Conservation (phyloP, 2,329 filamentous ascomycete species). For the Cordyceps pruinosa region DNA sequence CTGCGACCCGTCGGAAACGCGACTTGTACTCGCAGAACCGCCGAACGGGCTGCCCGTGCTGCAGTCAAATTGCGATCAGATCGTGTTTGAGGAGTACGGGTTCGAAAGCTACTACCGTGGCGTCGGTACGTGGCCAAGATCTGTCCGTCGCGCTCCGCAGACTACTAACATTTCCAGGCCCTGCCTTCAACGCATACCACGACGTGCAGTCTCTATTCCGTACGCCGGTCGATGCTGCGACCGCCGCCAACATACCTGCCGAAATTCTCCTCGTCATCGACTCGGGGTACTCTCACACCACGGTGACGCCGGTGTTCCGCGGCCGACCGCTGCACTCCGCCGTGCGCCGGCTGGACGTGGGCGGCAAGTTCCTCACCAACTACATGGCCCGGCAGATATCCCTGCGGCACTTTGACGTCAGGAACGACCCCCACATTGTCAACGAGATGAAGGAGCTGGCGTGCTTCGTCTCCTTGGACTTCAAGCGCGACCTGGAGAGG, state of each 20-base stretch:
- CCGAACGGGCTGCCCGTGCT: slow-evolving; percentile 74
- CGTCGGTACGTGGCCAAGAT: slow-evolving; percentile 42
- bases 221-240: slow-evolving; percentile 43
- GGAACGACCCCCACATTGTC: slow-evolving; percentile 86
- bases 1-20: slow-evolving; percentile 75
- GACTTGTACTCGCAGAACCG: slow-evolving; percentile 77
- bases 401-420: slow-evolving; percentile 88
- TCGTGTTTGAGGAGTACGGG: slow-evolving; percentile 95
- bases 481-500: slow-evolving; percentile 68
- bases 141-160: not conserved
- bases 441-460: slow-evolving; percentile 92
- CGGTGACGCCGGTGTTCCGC: slow-evolving; percentile 75
- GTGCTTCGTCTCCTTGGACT: slow-evolving; percentile 76
- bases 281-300: slow-evolving; percentile 88
- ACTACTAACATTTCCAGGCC: slow-evolving; percentile 40
- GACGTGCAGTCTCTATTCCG: slow-evolving; percentile 65
- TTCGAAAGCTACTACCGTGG: slow-evolving; percentile 80
- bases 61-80: slow-evolving; percentile 88
- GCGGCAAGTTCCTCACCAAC: slow-evolving; percentile 90
- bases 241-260: slow-evolving; percentile 44
- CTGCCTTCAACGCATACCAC: slow-evolving; percentile 75
- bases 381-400: slow-evolving; percentile 86
- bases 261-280: slow-evolving; percentile 87
- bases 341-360: slow-evolving; percentile 78
- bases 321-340: slow-evolving; percentile 75